Percentiles rank a stretch among this genome's conserved stretches.
phyloP scores from a whole-genome alignment of 1,139 yeast species.

The Magnusiomyces ingens region DNA sequence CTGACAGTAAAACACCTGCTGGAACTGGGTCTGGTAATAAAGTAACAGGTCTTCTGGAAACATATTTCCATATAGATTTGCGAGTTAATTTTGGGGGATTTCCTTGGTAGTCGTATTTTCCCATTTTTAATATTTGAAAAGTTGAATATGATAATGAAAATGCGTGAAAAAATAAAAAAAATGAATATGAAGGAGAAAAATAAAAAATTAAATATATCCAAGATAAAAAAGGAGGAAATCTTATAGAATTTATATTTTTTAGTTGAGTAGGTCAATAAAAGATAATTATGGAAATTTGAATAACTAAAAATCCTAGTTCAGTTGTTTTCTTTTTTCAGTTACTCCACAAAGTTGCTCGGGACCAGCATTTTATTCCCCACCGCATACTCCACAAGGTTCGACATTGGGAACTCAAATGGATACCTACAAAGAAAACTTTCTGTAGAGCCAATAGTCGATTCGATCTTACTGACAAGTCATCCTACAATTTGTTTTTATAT shows the following conservation, averaged over 20 bases:
- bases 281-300: neutral
- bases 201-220: neutral
- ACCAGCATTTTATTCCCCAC: too few relatives aligned
- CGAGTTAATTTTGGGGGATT: conserved; percentile 2
- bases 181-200: neutral
- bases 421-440: too few relatives aligned
- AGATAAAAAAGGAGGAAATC: neutral
- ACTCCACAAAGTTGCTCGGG: too few relatives aligned
- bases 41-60: neutral
- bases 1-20: conserved; percentile 20
- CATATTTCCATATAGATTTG: neutral
- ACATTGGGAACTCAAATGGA: too few relatives aligned
- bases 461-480: too few relatives aligned
- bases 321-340: neutral
- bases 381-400: too few relatives aligned
- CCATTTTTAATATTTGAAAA: conserved; percentile 1
- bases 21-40: conserved; percentile 3
- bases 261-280: neutral
- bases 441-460: too few relatives aligned
- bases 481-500: neutral
- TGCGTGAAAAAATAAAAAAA: neutral
- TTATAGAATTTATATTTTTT: neutral
- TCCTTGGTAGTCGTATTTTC: conserved; percentile 6
- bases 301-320: neutral
- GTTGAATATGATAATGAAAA: neutral